Percentiles rank a stretch among this genome's conserved stretches.
phyloP scores from a whole-genome alignment of 345 rosid species.

The Eutrema japonicum region DNA sequence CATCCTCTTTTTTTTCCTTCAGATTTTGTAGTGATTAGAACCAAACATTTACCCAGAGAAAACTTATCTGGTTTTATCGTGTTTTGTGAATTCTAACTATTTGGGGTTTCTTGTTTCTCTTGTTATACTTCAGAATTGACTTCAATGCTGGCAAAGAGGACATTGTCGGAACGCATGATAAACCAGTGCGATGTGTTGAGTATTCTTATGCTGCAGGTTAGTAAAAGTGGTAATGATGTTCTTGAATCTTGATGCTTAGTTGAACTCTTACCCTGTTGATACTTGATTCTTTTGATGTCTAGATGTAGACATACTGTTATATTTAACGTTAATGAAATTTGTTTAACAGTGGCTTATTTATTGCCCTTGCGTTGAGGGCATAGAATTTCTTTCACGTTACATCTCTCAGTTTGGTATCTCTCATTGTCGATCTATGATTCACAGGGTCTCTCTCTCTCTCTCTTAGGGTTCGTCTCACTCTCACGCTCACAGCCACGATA shows the following conservation, averaged over 20 bases:
- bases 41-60: not conserved
- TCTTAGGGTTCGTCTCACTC: too few species aligned
- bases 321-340: not conserved
- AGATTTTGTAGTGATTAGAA: not conserved
- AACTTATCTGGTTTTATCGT: not conserved
- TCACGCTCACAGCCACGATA: too few species aligned
- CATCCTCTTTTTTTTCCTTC: slow-evolving; percentile 2
- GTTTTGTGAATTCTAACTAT: not conserved
- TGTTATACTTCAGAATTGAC: slow-evolving; percentile 65
- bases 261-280: not conserved
- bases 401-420: too few species aligned
- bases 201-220: slow-evolving; percentile 93
- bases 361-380: not conserved
- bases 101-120: not conserved
- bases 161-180: slow-evolving; percentile 83
- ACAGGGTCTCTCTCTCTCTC: too few species aligned
- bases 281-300: not conserved
- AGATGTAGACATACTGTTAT: not conserved
- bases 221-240: slow-evolving; percentile 24
- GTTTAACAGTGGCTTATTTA: not conserved
- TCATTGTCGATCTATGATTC: too few species aligned
- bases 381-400: slow-evolving; percentile 7
- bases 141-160: slow-evolving; percentile 84
- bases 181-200: slow-evolving; percentile 88
- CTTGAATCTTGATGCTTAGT: slow-evolving; percentile 1